Evolutionary conservation across 805 yeast species (phyloP), one percentile per base, ranked within the genome.

Genomic region (Saccharomycopsis oosterbeekiorum): DNA sequence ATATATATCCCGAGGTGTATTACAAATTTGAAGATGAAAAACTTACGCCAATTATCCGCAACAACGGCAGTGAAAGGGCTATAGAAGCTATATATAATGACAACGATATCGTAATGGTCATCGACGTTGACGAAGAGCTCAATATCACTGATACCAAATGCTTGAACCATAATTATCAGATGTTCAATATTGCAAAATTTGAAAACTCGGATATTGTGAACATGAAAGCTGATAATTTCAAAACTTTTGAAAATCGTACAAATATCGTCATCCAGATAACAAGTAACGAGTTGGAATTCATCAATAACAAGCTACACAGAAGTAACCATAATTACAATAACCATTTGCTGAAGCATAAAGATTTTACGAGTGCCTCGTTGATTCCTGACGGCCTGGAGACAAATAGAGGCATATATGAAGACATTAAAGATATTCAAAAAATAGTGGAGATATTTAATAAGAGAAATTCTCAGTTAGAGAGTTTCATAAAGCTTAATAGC

Each of bases 1-100:
- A 63, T 43, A 39, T 63, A 2, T 63, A 63, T 50, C 65, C 65
- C 11, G 65, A 63, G 26, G 51, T 63, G n/a, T 42, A 64, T 39
- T 63, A 61, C 62, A 58, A 59, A 58, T 63, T 63, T 17, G 40
- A 21, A 8, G 65, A 63, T 24, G 65, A 63, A 40, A 29, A 19
- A 8, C 60, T 53, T 1, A 58, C 56, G 1, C 55, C 19, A 10
- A 56, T 47, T 2, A 43, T 29, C 6, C 15, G 26, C 34, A 41
- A n/a, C 34, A 36, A 53, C 15, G 19, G 15, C 56, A 26, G 19
- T 56, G 26, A 40, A 15, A 42, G 36, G 12, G 37, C 14, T 56
- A 41, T 14, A 9, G 15, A 19, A 21, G 53, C 43, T 5, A 58
- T 39, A 19, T 56, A 60, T 50, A 58, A 50, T 24, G 37, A 39